A percentile compares a stretch with the other conserved stretches of the same genome.
phyloP scores from a whole-genome alignment of 1,284 basidiomycete genomes.

The Chiua sp. region DNA sequence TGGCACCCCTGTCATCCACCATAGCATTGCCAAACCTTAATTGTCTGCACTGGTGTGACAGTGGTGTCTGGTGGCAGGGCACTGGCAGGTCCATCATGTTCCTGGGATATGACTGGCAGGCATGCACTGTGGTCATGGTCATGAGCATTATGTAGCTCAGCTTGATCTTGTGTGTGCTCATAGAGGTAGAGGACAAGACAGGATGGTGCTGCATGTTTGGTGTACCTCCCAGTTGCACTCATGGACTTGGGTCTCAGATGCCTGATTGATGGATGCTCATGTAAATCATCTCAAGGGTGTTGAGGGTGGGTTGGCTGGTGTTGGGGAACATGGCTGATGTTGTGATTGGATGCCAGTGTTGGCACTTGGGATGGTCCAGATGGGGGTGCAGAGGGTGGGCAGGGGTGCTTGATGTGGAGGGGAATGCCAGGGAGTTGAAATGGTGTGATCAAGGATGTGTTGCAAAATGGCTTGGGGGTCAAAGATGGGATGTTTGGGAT shows the following conservation, averaged over 20 bases:
- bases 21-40: slow-evolving; percentile 90
- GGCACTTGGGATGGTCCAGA: slow-evolving; percentile 59
- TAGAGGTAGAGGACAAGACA: slow-evolving; percentile 39
- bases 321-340: slow-evolving; percentile 95
- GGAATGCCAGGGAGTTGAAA: slow-evolving; percentile 40
- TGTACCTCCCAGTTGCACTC: slow-evolving; percentile 85
- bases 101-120: slow-evolving; percentile 87
- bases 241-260: slow-evolving; percentile 94
- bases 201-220: slow-evolving; percentile 73
- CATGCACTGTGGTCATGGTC: slow-evolving; percentile 82
- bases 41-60: slow-evolving; percentile 96
- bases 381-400: slow-evolving; percentile 55
- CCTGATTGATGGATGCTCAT: slow-evolving; percentile 89
- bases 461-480: slow-evolving; percentile 58
- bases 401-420: slow-evolving; percentile 39
- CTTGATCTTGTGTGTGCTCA: slow-evolving; percentile 73
- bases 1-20: slow-evolving; percentile 93
- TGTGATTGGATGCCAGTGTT: slow-evolving; percentile 87
- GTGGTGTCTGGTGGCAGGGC: slow-evolving; percentile 87
- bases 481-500: slow-evolving; percentile 64
- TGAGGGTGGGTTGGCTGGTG: slow-evolving; percentile 70
- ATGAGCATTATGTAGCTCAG: slow-evolving; percentile 94
- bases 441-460: slow-evolving; percentile 57
- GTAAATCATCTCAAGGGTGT: slow-evolving; percentile 82
- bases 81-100: slow-evolving; percentile 87